These are phyloP conservation scores for Mucor circinelloides DNA, from an alignment of 371 early-diverging fungal species.

Conservation along the genomic window DNA sequence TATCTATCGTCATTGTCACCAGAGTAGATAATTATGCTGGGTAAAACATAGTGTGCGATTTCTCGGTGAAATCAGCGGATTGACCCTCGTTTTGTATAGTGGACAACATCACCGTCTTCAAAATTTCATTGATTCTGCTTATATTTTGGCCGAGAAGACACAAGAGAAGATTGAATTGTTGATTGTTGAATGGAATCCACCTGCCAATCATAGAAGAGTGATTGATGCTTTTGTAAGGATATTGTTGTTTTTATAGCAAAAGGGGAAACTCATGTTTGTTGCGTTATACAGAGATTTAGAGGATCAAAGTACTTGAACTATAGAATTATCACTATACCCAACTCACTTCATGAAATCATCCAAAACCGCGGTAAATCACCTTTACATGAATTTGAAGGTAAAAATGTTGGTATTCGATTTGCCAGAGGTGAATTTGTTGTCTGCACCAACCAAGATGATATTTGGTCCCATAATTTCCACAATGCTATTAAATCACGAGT, in stretches of 20 bases:
- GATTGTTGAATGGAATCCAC: constrained; percentile 52
- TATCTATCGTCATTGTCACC: constrained; percentile 37
- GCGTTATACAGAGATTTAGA: constrained; percentile 29
- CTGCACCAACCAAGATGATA: constrained; percentile 50
- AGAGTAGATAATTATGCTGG: constrained; percentile 38
- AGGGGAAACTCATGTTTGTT: neutral
- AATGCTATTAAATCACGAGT: constrained; percentile 44
- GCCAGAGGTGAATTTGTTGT: constrained; percentile 50
- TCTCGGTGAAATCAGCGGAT: neutral
- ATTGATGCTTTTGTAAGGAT: constrained; percentile 39
- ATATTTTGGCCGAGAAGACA: constrained; percentile 41
- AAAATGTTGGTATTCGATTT: constrained; percentile 50
- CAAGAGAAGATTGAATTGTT: constrained; percentile 38
- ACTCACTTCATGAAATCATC: constrained; percentile 33
- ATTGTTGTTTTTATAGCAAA: neutral
- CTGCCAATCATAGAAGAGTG: constrained; percentile 27
- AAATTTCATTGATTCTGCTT: constrained; percentile 50
- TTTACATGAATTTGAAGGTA: constrained; percentile 47
- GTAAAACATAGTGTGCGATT: constrained; percentile 4
- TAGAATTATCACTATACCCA: constrained; percentile 49
- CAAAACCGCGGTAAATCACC: constrained; percentile 23
- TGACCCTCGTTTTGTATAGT: neutral
- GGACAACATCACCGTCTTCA: constrained; percentile 44
- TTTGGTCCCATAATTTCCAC: constrained; percentile 50
- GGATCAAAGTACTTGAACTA: constrained; percentile 40